Conservation (phyloP, 2,329 filamentous ascomycete genomes). For the Pseudofabraea citricarpa region DNA sequence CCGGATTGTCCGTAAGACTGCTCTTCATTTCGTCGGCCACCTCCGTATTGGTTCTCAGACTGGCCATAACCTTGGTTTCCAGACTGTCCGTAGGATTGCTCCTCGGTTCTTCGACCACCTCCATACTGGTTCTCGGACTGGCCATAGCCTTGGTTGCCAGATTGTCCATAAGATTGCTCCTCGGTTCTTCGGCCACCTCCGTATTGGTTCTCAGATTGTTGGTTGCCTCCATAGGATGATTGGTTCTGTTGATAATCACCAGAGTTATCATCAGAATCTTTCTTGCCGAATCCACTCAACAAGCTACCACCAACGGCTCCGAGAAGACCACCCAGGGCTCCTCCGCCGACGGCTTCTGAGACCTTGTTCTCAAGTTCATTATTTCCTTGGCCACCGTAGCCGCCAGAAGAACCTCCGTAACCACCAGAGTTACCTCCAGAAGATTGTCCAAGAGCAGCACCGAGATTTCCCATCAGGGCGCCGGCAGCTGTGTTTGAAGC, state of each 20-base stretch:
- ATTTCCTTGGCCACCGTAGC: constrained; percentile 14
- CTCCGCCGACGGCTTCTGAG: constrained; percentile 56
- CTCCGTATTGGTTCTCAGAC: constrained; percentile 17
- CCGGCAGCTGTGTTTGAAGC: constrained; percentile 52
- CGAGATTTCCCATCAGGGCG: constrained; percentile 53
- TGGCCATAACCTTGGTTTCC: constrained; percentile 30
- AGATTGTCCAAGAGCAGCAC: constrained; percentile 35
- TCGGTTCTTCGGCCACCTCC: constrained; percentile 53
- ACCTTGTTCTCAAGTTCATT: constrained; percentile 44
- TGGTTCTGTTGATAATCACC: too few relatives aligned
- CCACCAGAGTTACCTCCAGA: constrained; percentile 19
- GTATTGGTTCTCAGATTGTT: constrained; percentile 53
- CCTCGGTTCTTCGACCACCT: constrained; percentile 53
- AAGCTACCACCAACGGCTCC: constrained; percentile 63
- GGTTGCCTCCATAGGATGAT: constrained; percentile 60
- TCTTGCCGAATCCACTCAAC: constrained; percentile 48
- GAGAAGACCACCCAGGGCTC: constrained; percentile 65
- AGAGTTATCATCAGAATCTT: constrained; percentile 48
- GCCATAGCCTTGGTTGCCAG: constrained; percentile 42
- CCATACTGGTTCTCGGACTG: constrained; percentile 50
- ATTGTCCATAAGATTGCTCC: constrained; percentile 55
- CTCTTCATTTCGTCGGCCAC: constrained; percentile 14
- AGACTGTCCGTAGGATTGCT: constrained; percentile 48
- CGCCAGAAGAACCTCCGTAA: constrained; percentile 21
- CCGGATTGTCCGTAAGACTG: constrained; percentile 12